Evolutionary conservation across 2,329 filamentous ascomycete genomes (phyloP).

Genomic region (Ramularia endophylla): DNA sequence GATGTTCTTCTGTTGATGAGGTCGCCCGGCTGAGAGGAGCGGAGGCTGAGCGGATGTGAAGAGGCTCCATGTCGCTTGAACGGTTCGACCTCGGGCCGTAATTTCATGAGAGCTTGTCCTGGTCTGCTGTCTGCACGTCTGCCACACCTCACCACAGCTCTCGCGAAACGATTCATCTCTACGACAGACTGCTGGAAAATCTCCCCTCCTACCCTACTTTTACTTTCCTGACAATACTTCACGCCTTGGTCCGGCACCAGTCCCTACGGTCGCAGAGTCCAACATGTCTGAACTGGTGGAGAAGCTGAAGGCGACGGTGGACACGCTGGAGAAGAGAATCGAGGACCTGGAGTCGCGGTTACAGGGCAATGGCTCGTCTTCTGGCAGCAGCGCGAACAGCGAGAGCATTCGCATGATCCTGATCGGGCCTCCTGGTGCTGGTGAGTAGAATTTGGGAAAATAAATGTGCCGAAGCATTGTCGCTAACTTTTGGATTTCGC

Average conservation of each 20-base stretch:
- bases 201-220: background rate
- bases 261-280: background rate
- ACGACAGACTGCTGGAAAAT: too few relatives aligned
- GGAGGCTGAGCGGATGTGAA: too few relatives aligned
- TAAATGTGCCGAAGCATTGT: slow-evolving; percentile 2
- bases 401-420: slow-evolving; percentile 85
- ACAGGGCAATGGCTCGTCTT: slow-evolving; percentile 35
- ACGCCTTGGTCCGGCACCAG: slow-evolving; percentile 8
- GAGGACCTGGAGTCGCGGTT: slow-evolving; percentile 75
- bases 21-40: too few relatives aligned
- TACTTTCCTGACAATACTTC: background rate
- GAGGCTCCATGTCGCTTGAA: too few relatives aligned
- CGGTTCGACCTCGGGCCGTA: too few relatives aligned
- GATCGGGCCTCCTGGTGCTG: slow-evolving; percentile 94
- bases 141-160: too few relatives aligned
- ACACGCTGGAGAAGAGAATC: slow-evolving; percentile 78
- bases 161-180: too few relatives aligned
- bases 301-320: slow-evolving; percentile 71
- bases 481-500: slow-evolving; percentile 9
- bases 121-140: too few relatives aligned
- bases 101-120: too few relatives aligned
- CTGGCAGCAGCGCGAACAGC: slow-evolving; percentile 42
- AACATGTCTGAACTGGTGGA: slow-evolving; percentile 21
- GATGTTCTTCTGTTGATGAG: too few relatives aligned
- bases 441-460: slow-evolving; percentile 50